These are phyloP conservation scores for Fraxinus cuspidata DNA, from an alignment of 257 asterid species.

Conservation along the genomic window DNA sequence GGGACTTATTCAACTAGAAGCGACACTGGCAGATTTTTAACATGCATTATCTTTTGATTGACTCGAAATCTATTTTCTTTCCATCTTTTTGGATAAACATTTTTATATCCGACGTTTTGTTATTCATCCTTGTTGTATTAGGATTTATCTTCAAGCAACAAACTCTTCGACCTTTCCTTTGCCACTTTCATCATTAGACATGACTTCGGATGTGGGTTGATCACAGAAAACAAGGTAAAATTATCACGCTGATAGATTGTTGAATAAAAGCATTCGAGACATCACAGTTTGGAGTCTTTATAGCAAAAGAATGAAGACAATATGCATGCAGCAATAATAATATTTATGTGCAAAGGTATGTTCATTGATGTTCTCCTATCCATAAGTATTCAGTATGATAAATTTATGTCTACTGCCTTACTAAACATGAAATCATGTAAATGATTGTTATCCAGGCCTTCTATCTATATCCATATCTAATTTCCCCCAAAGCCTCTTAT, in stretches of 20 bases:
- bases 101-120: background rate
- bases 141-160: background rate
- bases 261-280: background rate
- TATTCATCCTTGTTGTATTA: background rate
- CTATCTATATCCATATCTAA: background rate
- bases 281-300: no score
- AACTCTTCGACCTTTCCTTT: background rate
- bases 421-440: background rate
- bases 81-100: background rate
- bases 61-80: background rate
- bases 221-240: background rate
- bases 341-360: background rate
- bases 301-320: no score
- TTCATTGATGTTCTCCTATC: background rate
- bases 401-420: background rate
- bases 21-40: background rate
- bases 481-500: background rate
- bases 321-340: background rate
- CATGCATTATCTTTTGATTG: background rate
- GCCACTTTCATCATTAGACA: background rate
- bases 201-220: background rate
- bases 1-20: background rate
- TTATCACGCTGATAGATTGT: background rate
- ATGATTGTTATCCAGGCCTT: background rate
- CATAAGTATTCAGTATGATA: background rate